A percentile compares a stretch with the other conserved stretches of the same genome.
These are phyloP conservation scores for Nakataea oryzae DNA, from an alignment of 2,329 filamentous ascomycete species.

Conservation along the genomic window DNA sequence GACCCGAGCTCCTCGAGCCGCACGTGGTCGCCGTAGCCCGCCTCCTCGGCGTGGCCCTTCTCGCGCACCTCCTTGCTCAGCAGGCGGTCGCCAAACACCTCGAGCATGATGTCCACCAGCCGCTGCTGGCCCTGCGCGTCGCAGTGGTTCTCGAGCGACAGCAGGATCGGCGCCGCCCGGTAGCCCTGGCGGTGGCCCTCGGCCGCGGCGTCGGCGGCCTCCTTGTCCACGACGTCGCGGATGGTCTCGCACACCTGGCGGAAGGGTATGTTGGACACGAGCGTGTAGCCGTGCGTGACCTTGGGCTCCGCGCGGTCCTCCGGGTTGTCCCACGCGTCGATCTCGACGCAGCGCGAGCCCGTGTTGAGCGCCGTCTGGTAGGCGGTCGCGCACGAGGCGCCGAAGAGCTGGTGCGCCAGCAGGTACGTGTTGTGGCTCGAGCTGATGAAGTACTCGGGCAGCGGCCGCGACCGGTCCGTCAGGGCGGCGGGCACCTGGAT, in stretches of 20 bases:
- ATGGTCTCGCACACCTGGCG: slow-evolving; percentile 56
- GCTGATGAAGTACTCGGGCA: slow-evolving; percentile 63
- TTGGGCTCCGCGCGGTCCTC: slow-evolving; percentile 44
- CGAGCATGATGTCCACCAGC: slow-evolving; percentile 54
- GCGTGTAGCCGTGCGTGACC: slow-evolving; percentile 59
- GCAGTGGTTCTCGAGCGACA: slow-evolving; percentile 62
- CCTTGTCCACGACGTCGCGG: slow-evolving; percentile 48
- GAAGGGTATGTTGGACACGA: slow-evolving; percentile 56
- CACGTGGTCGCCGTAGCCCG: slow-evolving; percentile 40
- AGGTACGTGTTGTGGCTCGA: slow-evolving; percentile 68
- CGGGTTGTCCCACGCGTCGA: slow-evolving; percentile 59
- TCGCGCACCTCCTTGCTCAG: slow-evolving; percentile 45
- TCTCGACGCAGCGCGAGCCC: slow-evolving; percentile 61
- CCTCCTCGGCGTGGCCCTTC: slow-evolving; percentile 44
- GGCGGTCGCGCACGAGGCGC: slow-evolving; percentile 48
- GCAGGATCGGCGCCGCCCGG: slow-evolving; percentile 44
- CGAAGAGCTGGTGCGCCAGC: slow-evolving; percentile 58
- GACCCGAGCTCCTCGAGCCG: slow-evolving; percentile 46
- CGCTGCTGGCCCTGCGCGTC: slow-evolving; percentile 45
- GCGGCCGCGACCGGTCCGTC: slow-evolving; percentile 45
- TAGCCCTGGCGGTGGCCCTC: slow-evolving; percentile 22
- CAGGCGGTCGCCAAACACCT: slow-evolving; percentile 50
- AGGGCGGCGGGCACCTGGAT: slow-evolving; percentile 43
- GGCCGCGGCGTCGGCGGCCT: slow-evolving; percentile 30
- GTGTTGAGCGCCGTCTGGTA: slow-evolving; percentile 53